These are phyloP conservation scores for Colletotrichum sp. DNA, from an alignment of 2,329 filamentous ascomycete species.

Conservation along the genomic window DNA sequence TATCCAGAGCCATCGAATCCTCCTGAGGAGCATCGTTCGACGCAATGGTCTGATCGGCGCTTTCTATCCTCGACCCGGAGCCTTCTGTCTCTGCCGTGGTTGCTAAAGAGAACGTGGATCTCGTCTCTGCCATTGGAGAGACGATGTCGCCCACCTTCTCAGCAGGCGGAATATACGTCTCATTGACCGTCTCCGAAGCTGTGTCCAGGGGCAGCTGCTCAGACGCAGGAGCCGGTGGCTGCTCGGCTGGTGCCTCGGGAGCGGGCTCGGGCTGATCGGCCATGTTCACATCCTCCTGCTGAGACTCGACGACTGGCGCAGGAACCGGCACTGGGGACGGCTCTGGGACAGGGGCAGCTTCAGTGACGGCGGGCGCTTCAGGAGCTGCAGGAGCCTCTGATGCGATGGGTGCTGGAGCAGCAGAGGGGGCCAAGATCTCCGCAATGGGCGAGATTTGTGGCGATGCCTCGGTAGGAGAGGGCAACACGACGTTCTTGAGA, in stretches of 20 bases:
- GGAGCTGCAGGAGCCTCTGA: background rate
- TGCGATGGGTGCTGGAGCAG: background rate
- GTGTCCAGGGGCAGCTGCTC: background rate
- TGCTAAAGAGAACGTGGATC: conserved; percentile 14
- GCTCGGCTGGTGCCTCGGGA: background rate
- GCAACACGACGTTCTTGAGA: conserved; percentile 55
- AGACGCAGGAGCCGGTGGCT: background rate
- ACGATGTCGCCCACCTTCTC: conserved; percentile 18
- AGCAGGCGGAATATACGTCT: conserved; percentile 9
- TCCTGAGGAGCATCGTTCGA: background rate
- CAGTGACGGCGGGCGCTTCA: background rate
- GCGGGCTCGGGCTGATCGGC: background rate
- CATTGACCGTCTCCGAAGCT: background rate
- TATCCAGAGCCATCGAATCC: conserved; percentile 8
- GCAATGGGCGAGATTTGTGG: conserved; percentile 23
- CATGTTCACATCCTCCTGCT: conserved; percentile 4
- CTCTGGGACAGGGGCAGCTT: background rate
- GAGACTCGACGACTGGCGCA: background rate
- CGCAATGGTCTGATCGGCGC: conserved; percentile 3
- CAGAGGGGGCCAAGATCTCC: background rate
- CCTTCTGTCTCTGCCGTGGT: conserved; percentile 15
- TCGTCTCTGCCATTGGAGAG: conserved; percentile 14
- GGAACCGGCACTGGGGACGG: background rate
- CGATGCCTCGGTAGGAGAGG: conserved; percentile 47
- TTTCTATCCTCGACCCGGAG: conserved; percentile 7